phyloP scores from a whole-genome alignment of 345 rosid genomes.

The Zanthoxylum bungeanum region DNA sequence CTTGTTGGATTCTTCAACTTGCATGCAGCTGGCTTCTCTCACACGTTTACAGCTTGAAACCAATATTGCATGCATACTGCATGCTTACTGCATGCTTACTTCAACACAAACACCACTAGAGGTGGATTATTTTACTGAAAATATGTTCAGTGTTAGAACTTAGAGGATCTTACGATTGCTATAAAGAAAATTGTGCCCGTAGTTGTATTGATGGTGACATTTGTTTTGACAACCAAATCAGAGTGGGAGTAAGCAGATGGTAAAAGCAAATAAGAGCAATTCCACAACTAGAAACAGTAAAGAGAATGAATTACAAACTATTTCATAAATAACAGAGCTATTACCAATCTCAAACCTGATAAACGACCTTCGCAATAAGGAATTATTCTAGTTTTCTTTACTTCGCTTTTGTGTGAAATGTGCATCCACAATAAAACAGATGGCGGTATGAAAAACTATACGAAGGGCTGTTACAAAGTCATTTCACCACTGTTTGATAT shows the following conservation, averaged over 20 bases:
- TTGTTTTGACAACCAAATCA: neutral
- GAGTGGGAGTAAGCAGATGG: neutral
- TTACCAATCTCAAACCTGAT: neutral
- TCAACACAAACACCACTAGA: neutral
- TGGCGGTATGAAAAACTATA: neutral
- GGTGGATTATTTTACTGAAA: neutral
- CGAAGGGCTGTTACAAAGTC: constrained; percentile 29
- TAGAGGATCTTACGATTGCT: neutral
- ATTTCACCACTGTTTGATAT: constrained; percentile 74
- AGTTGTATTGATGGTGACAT: no score
- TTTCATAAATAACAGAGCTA: neutral
- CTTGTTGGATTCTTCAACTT: no score
- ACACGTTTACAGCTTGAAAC: no score
- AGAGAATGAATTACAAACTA: neutral
- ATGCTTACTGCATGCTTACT: no score
- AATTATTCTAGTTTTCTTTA: neutral
- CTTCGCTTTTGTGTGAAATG: neutral
- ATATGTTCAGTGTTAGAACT: neutral
- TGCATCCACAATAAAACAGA: neutral
- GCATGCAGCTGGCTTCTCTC: no score
- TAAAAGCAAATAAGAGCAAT: neutral
- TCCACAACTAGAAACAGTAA: neutral
- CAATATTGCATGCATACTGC: no score
- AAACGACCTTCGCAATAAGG: neutral
- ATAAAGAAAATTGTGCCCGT: neutral